A percentile compares a stretch with the other conserved stretches of the same genome.
Conservation (phyloP, 2,329 filamentous ascomycete genomes). For the Botrytis fragariae region DNA sequence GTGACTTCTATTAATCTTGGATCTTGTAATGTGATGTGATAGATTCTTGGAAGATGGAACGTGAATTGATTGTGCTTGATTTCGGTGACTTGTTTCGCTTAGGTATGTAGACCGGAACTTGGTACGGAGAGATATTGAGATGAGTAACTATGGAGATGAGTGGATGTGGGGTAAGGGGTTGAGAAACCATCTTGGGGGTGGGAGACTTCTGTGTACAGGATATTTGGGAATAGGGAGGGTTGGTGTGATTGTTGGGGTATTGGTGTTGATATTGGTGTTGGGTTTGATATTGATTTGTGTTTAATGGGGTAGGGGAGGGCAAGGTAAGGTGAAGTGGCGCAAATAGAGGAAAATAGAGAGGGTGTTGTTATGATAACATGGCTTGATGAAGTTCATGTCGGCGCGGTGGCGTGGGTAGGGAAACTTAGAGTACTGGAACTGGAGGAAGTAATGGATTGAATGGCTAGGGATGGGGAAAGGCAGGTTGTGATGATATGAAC, state of each 20-base stretch:
- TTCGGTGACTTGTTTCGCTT: neutral
- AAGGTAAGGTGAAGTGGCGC: neutral
- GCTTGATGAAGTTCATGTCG: neutral
- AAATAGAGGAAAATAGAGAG: neutral
- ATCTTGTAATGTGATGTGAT: no score
- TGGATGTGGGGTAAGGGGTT: neutral
- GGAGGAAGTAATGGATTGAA: fast-evolving
- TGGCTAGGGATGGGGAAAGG: neutral
- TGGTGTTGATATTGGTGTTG: neutral
- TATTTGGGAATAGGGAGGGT: neutral
- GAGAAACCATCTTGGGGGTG: fast-evolving
- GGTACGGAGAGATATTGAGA: no score
- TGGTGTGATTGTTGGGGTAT: no score
- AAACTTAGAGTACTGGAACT: fast-evolving
- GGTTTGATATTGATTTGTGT: no score
- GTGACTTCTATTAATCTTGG: no score
- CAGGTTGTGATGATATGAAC: neutral
- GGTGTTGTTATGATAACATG: neutral
- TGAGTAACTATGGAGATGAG: no score
- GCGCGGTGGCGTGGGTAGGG: fast-evolving
- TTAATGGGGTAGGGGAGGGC: neutral
- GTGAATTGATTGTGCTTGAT: no score
- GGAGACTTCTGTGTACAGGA: neutral
- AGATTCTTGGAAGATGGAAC: no score
- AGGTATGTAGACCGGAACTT: no score